A percentile compares a stretch with the other conserved stretches of the same genome.
These are phyloP conservation scores for Kurtzmaniella quercitrusa DNA, from an alignment of 1,139 yeast genomes.

Conservation along the genomic window DNA sequence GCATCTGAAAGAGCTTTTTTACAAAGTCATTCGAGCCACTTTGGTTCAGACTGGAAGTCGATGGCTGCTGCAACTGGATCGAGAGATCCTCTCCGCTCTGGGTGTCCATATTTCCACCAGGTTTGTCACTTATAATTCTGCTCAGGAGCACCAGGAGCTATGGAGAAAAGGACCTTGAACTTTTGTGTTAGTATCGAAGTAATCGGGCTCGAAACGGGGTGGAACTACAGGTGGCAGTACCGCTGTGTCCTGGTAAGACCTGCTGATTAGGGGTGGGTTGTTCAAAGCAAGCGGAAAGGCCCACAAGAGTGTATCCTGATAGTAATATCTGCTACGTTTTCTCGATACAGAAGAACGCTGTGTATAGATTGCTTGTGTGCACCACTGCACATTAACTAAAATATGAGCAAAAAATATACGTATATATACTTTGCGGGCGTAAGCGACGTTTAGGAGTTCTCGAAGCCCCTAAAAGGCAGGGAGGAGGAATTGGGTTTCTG, in stretches of 20 bases:
- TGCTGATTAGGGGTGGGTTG: too few species aligned
- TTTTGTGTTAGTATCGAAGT: too few species aligned
- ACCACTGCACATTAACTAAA: background rate
- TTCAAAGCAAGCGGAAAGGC: too few species aligned
- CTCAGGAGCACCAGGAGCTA: background rate
- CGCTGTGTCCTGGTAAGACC: too few species aligned
- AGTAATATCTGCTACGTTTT: background rate
- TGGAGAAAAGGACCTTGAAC: background rate
- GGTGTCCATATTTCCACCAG: background rate
- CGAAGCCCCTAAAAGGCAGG: background rate
- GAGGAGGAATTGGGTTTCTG: too few species aligned
- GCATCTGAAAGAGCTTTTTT: conserved; percentile 73
- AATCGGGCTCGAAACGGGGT: too few species aligned
- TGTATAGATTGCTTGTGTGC: background rate
- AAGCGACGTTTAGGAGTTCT: background rate
- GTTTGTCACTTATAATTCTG: background rate
- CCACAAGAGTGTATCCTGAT: too few species aligned
- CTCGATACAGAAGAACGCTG: background rate
- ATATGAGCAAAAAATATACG: background rate
- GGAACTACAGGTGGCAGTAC: too few species aligned
- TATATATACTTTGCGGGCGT: background rate
- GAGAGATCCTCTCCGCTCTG: background rate
- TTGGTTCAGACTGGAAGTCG: conserved; percentile 25
- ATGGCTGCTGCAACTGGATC: conserved; percentile 7
- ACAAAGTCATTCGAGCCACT: conserved; percentile 70